A percentile compares a stretch with the other conserved stretches of the same genome.
phyloP scores from a whole-genome alignment of 163 green algal genomes.

The Prototheca cutis region DNA sequence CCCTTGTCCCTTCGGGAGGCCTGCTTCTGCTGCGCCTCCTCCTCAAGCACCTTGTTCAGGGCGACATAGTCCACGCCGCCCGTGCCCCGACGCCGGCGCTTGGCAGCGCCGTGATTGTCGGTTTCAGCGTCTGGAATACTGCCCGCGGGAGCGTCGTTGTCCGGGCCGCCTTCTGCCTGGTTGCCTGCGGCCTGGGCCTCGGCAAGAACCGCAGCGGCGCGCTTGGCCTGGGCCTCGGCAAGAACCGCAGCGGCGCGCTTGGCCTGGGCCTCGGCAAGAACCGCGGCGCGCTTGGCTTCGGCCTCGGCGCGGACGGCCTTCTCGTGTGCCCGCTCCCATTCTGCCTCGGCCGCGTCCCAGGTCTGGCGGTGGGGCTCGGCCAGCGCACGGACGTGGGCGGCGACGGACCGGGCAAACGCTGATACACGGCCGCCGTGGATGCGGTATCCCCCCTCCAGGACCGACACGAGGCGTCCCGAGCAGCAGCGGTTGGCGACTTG shows the following conservation, averaged over 20 bases:
- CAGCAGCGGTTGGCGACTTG: conserved; percentile 67
- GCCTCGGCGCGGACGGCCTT: conserved; percentile 22
- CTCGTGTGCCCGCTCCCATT: conserved; percentile 35
- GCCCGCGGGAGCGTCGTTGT: too few species aligned
- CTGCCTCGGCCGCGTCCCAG: conserved; percentile 15
- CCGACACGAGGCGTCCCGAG: conserved; percentile 68
- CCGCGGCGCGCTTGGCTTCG: conserved; percentile 1
- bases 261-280: too few species aligned
- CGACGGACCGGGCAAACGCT: conserved; percentile 74
- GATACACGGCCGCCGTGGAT: conserved; percentile 65
- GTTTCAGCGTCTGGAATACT: too few species aligned
- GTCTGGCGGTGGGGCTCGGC: conserved; percentile 22
- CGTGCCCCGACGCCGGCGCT: conserved; percentile 38
- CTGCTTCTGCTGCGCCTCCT: too few species aligned
- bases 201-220: not conserved
- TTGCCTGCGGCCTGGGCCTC: too few species aligned
- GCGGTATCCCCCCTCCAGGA: conserved; percentile 89
- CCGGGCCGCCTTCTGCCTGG: too few species aligned
- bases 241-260: conserved; percentile 8
- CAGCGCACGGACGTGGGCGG: conserved; percentile 72
- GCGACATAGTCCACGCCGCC: conserved; percentile 68
- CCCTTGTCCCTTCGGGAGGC: too few species aligned
- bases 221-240: too few species aligned
- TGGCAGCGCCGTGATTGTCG: too few species aligned
- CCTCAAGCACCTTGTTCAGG: conserved; percentile 68